Percentiles rank a stretch among this genome's conserved stretches.
Evolutionary conservation across 2,329 filamentous ascomycete species (phyloP).

Genomic region (Hysterium pulicare): DNA sequence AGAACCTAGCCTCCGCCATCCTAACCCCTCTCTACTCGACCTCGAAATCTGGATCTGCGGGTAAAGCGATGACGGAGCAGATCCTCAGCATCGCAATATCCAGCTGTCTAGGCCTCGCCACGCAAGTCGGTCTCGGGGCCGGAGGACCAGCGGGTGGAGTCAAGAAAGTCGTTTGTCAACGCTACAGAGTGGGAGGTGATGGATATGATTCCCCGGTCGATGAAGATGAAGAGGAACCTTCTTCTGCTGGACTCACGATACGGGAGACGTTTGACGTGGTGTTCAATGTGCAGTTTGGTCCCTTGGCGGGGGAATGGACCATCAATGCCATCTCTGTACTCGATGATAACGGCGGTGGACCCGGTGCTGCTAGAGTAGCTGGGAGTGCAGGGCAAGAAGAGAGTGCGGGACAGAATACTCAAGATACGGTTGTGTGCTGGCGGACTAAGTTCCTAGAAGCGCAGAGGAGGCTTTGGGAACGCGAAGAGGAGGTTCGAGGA

Average conservation of each 20-base stretch:
- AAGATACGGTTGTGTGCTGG: slow-evolving; percentile 25
- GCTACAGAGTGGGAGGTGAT: slow-evolving; percentile 41
- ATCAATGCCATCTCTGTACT: slow-evolving; percentile 37
- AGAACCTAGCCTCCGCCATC: slow-evolving; percentile 44
- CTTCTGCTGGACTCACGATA: slow-evolving; percentile 14
- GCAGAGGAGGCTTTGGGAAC: slow-evolving; percentile 33
- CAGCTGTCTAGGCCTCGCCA: slow-evolving; percentile 40
- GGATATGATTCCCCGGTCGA: slow-evolving; percentile 40
- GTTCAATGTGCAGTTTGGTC: slow-evolving; percentile 42
- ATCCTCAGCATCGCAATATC: slow-evolving; percentile 40
- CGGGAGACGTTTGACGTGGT: slow-evolving; percentile 44
- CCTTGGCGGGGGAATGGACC: slow-evolving; percentile 41
- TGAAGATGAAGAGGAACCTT: slow-evolving; percentile 21
- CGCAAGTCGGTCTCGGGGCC: slow-evolving; percentile 35
- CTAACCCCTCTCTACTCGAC: slow-evolving; percentile 37
- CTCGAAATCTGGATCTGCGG: slow-evolving; percentile 15
- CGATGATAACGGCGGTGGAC: slow-evolving; percentile 3
- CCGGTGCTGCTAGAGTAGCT: not conserved
- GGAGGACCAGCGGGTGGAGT: slow-evolving; percentile 31
- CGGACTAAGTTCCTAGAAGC: slow-evolving; percentile 32
- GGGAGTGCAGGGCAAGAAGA: slow-evolving; percentile 10
- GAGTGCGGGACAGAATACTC: slow-evolving; percentile 11
- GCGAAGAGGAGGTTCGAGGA: slow-evolving; percentile 28
- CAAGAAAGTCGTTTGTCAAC: slow-evolving; percentile 40
- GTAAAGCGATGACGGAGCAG: slow-evolving; percentile 33